These are phyloP conservation scores for Sugiyamaella neomexicana DNA, from an alignment of 1,139 yeast species.

Conservation along the genomic window DNA sequence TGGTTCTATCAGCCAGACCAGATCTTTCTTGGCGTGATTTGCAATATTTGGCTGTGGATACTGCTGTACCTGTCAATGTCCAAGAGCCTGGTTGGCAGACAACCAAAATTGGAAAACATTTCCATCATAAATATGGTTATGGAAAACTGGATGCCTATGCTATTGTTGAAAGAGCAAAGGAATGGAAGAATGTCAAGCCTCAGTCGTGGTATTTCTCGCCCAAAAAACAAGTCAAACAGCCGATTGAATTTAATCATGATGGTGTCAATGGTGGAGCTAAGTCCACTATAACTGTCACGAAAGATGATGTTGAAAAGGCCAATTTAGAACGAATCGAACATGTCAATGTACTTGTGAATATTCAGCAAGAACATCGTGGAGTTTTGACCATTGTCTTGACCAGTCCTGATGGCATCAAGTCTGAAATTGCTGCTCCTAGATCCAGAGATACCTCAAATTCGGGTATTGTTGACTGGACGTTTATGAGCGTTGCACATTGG, in stretches of 20 bases:
- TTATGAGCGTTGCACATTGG: conserved; percentile 99
- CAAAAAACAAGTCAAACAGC: conserved; percentile 38
- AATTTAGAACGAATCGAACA: conserved; percentile 81
- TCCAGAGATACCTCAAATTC: conserved; percentile 52
- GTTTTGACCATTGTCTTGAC: conserved; percentile 60
- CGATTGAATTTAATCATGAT: conserved; percentile 28
- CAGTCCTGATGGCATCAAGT: conserved; percentile 74
- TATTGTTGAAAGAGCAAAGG: conserved; percentile 70
- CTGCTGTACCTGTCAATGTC: conserved; percentile 67
- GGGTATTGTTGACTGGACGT: conserved; percentile 84
- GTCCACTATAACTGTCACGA: conserved; percentile 51
- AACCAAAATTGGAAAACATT: conserved; percentile 57
- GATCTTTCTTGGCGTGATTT: conserved; percentile 93
- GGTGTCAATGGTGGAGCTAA: conserved; percentile 38
- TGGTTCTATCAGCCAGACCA: conserved; percentile 80
- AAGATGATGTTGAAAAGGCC: conserved; percentile 51
- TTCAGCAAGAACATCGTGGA: conserved; percentile 69
- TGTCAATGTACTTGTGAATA: conserved; percentile 75
- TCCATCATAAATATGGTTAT: conserved; percentile 87
- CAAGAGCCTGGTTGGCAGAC: conserved; percentile 70
- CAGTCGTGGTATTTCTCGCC: conserved; percentile 78
- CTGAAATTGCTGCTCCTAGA: conserved; percentile 76
- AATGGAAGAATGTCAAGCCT: conserved; percentile 85
- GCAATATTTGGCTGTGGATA: conserved; percentile 75
- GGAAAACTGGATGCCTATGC: conserved; percentile 86